Percentiles rank a stretch among this genome's conserved stretches.
Conservation (phyloP, 805 yeast genomes). For the Ogataea nonfermentans region DNA sequence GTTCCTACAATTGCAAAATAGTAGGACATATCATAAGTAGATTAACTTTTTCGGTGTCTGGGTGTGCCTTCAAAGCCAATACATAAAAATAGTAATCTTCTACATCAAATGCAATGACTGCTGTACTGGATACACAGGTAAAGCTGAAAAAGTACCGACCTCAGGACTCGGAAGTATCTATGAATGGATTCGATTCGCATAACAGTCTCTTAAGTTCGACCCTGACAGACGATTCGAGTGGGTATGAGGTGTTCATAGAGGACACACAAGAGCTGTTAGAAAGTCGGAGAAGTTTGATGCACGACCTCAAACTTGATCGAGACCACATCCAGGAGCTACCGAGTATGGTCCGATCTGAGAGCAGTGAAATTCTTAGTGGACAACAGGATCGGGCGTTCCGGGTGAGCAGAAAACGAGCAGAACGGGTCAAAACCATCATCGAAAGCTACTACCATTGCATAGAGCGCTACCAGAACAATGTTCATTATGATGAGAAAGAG, state of each 20-base stretch:
- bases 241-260: constrained; percentile 6
- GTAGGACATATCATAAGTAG: constrained; percentile 56
- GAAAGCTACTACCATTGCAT: constrained; percentile 49
- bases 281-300: constrained; percentile 6
- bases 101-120: constrained; percentile 5
- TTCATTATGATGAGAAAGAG: constrained; percentile 23
- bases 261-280: constrained; percentile 9
- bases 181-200: constrained; percentile 3
- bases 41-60: constrained; percentile 6
- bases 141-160: constrained; percentile 20
- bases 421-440: constrained; percentile 45
- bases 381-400: constrained; percentile 28
- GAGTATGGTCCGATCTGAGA: neutral
- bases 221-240: constrained; percentile 6
- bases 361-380: neutral
- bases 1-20: constrained; percentile 88
- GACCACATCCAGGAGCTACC: neutral
- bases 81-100: neutral
- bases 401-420: constrained; percentile 45
- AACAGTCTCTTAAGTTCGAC: constrained; percentile 8
- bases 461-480: constrained; percentile 39
- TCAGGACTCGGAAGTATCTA: neutral
- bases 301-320: constrained; percentile 3
- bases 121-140: constrained; percentile 16
- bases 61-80: neutral